These are phyloP conservation scores for Verticillium klebahnii DNA, from an alignment of 2,329 filamentous ascomycete genomes.

Conservation along the genomic window DNA sequence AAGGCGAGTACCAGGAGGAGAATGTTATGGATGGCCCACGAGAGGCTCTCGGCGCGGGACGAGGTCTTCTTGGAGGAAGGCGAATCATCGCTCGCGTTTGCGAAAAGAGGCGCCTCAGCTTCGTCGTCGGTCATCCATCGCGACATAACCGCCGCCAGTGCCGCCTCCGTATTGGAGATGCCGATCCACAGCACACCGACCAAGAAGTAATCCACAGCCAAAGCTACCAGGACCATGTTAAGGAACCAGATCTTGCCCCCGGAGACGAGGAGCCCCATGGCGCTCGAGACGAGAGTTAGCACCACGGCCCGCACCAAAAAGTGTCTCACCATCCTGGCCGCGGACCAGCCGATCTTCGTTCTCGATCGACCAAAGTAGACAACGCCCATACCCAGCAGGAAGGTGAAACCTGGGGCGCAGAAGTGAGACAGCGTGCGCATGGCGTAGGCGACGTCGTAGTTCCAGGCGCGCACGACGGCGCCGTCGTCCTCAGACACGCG, in stretches of 20 bases:
- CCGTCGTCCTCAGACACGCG: conserved; percentile 31
- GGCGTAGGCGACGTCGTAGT: conserved; percentile 28
- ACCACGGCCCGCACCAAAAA: conserved; percentile 31
- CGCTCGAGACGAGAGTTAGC: conserved; percentile 25
- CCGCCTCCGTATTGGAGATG: conserved; percentile 27
- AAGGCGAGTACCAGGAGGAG: conserved; percentile 26
- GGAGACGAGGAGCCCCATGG: conserved; percentile 26
- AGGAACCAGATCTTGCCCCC: conserved; percentile 33
- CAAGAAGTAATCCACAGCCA: conserved; percentile 40
- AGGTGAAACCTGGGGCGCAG: conserved; percentile 39
- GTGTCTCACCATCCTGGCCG: conserved; percentile 27
- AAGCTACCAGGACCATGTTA: conserved; percentile 37
- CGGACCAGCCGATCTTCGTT: conserved; percentile 31
- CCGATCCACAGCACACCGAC: conserved; percentile 35
- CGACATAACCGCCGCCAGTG: conserved; percentile 20
- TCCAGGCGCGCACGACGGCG: conserved; percentile 29
- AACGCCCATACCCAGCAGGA: conserved; percentile 40
- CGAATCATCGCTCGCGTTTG: background rate
- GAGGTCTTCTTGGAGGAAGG: conserved; percentile 2
- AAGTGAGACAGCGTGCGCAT: conserved; percentile 38
- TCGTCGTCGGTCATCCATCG: conserved; percentile 8
- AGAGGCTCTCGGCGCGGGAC: conserved; percentile 15
- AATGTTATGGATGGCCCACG: conserved; percentile 36
- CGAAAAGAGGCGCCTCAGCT: conserved; percentile 24
- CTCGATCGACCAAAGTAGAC: conserved; percentile 40